These are phyloP conservation scores for Cantharellus cinnabarinus DNA, from an alignment of 768 basidiomycete species.

Conservation along the genomic window DNA sequence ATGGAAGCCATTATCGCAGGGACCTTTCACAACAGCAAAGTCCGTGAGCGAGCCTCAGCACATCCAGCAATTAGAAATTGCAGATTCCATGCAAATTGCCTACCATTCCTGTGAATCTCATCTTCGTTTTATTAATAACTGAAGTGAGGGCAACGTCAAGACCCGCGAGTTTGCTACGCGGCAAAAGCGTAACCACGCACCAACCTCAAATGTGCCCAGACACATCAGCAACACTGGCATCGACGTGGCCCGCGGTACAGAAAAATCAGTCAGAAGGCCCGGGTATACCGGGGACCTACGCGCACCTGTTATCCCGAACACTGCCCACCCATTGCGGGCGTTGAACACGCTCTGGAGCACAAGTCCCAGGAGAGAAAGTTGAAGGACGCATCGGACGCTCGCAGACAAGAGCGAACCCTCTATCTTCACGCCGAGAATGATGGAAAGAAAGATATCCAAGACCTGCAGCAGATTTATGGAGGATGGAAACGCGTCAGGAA, in stretches of 20 bases:
- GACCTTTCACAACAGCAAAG: slow-evolving; percentile 25
- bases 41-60: not conserved
- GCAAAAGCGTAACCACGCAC: slow-evolving; percentile 16
- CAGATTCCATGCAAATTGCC: not conserved
- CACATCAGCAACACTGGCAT: slow-evolving; percentile 43
- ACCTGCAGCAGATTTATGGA: slow-evolving; percentile 9
- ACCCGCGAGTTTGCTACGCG: not conserved
- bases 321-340: slow-evolving; percentile 43
- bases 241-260: not conserved
- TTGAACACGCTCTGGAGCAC: slow-evolving; percentile 57
- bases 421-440: slow-evolving; percentile 42
- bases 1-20: slow-evolving; percentile 43
- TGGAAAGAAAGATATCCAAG: slow-evolving; percentile 48
- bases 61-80: not conserved
- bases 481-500: not conserved
- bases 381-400: slow-evolving; percentile 52
- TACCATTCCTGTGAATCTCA: slow-evolving; percentile 57
- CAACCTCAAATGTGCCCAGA: slow-evolving; percentile 59
- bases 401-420: slow-evolving; percentile 47
- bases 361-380: slow-evolving; percentile 53
- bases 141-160: not conserved
- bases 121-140: slow-evolving; percentile 66
- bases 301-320: slow-evolving; percentile 45
- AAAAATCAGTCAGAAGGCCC: not conserved
- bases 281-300: slow-evolving; percentile 8